A percentile compares a stretch with the other conserved stretches of the same genome.
Evolutionary conservation across 1,139 yeast genomes (phyloP).

Genomic region (Suhomyces panamericanus): DNA sequence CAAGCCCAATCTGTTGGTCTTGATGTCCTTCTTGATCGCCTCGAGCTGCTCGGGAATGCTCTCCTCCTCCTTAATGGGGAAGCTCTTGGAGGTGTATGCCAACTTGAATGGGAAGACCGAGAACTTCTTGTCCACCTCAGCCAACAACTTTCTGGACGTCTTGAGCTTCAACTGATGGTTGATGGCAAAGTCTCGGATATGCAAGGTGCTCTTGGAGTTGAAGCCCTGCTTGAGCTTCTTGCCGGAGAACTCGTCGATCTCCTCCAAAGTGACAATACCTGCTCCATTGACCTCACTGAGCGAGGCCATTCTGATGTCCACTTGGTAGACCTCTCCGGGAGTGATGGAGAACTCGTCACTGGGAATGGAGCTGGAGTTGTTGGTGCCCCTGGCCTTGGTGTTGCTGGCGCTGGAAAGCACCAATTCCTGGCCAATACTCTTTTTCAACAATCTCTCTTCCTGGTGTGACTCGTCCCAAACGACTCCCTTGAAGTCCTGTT

Average conservation of each 20-base stretch:
- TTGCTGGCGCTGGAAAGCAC: slow-evolving; percentile 36
- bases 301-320: slow-evolving; percentile 82
- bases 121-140: slow-evolving; percentile 66
- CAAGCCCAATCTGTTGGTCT: slow-evolving; percentile 70
- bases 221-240: slow-evolving; percentile 56
- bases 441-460: slow-evolving; percentile 57
- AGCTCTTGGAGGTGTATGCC: slow-evolving; percentile 57
- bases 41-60: slow-evolving; percentile 39
- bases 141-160: slow-evolving; percentile 69
- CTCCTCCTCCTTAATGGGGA: slow-evolving; percentile 53
- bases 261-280: slow-evolving; percentile 68
- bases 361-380: slow-evolving; percentile 57
- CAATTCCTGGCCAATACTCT: slow-evolving; percentile 44
- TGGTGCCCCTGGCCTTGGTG: slow-evolving; percentile 21
- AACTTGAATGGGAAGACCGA: slow-evolving; percentile 93
- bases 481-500: slow-evolving; percentile 89
- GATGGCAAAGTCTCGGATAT: slow-evolving; percentile 81
- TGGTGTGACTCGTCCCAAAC: slow-evolving; percentile 87
- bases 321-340: slow-evolving; percentile 83
- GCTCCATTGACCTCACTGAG: slow-evolving; percentile 52
- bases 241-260: slow-evolving; percentile 63
- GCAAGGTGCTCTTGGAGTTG: slow-evolving; percentile 68
- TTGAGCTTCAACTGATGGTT: slow-evolving; percentile 74
- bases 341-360: slow-evolving; percentile 71
- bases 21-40: slow-evolving; percentile 51